phyloP scores from a whole-genome alignment of 73 alveolate species.

The Blepharisma japonicum region DNA sequence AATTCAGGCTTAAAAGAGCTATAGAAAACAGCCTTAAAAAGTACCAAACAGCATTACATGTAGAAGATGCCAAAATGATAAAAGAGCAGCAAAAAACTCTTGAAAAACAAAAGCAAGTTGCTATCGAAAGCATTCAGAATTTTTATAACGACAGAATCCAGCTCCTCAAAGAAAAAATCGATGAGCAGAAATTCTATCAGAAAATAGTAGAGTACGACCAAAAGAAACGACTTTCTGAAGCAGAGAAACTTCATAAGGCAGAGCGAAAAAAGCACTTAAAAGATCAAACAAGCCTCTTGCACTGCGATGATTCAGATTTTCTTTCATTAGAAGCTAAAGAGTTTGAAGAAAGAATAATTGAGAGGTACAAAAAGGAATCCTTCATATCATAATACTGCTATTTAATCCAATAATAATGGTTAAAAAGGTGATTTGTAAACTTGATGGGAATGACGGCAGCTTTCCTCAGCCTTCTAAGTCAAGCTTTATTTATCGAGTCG shows the following conservation, averaged over 20 bases:
- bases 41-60: background rate
- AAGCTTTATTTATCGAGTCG: no score
- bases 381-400: no score
- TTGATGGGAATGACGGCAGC: no score
- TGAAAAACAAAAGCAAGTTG: background rate
- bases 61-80: background rate
- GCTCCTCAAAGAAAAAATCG: conserved; percentile 12
- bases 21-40: background rate
- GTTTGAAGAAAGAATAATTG: no score
- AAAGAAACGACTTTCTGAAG: background rate
- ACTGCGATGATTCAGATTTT: no score
- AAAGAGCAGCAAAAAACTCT: background rate
- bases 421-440: no score
- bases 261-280: background rate
- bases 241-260: background rate
- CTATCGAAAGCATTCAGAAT: background rate
- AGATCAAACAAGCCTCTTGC: no score
- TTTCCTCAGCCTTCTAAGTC: no score
- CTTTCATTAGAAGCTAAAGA: no score
- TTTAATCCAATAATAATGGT: no score
- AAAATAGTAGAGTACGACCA: background rate
- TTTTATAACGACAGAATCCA: background rate
- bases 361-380: no score
- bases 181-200: background rate
- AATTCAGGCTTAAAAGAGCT: background rate